A percentile compares a stretch with the other conserved stretches of the same genome.
phyloP scores from a whole-genome alignment of 2,329 filamentous ascomycete species.

The Hypoxylon sp. region DNA sequence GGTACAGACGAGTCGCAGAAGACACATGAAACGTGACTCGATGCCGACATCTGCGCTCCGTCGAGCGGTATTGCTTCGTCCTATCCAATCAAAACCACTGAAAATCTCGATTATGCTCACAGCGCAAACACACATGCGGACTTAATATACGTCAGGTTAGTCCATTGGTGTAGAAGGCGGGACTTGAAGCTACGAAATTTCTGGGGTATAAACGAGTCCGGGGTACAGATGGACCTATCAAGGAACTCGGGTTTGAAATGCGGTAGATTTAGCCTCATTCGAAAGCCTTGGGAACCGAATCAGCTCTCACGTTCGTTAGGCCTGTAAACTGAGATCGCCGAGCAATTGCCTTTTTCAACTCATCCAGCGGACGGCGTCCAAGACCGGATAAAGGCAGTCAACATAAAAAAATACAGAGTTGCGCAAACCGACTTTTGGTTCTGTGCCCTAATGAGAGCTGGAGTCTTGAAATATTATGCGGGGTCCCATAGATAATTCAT shows the following conservation, averaged over 20 bases:
- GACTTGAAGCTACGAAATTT: conserved; percentile 34
- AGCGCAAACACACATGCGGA: conserved; percentile 20
- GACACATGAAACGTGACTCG: conserved; percentile 31
- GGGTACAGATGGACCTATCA: conserved; percentile 46
- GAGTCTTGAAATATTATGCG: conserved; percentile 19
- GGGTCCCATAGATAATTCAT: conserved; percentile 27
- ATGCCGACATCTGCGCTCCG: conserved; percentile 28
- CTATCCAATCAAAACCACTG: conserved; percentile 33
- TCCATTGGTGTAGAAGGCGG: conserved; percentile 32
- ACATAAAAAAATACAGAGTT: conserved; percentile 30
- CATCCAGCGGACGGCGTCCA: conserved; percentile 34
- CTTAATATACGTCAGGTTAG: conserved; percentile 30
- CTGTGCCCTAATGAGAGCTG: conserved; percentile 19
- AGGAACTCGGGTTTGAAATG: conserved; percentile 41
- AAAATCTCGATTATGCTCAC: conserved; percentile 14
- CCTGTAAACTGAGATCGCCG: conserved; percentile 18
- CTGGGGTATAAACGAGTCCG: conserved; percentile 43
- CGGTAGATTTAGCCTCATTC: conserved; percentile 50
- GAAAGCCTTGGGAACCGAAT: conserved; percentile 18
- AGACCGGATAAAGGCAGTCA: conserved; percentile 42
- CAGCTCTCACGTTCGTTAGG: conserved; percentile 9
- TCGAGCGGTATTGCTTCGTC: conserved; percentile 24
- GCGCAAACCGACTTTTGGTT: conserved; percentile 18
- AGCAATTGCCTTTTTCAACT: conserved; percentile 36
- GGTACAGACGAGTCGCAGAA: conserved; percentile 31